These are phyloP conservation scores for Dendrocalamus latiflorus DNA, from an alignment of 202 grass and related monocot species.

Conservation along the genomic window DNA sequence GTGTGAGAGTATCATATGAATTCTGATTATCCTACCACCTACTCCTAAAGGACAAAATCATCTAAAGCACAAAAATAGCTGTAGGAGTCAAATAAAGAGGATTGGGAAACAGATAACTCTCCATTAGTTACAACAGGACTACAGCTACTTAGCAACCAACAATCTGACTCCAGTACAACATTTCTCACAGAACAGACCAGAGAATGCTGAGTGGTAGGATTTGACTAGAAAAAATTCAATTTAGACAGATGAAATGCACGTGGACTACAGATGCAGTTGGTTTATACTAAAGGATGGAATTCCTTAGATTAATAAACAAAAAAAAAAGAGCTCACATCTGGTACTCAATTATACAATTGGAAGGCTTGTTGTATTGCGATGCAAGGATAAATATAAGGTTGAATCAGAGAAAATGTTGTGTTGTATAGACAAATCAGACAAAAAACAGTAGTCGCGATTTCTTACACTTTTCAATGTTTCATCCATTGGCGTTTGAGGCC, in stretches of 20 bases:
- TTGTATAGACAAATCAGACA: not conserved
- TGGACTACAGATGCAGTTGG: not conserved
- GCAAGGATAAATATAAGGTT: not conserved
- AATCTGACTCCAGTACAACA: not conserved
- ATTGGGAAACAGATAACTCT: not conserved
- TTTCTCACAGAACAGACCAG: not conserved
- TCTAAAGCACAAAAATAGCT: not conserved
- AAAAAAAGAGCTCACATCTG: not conserved
- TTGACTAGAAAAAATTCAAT: not conserved
- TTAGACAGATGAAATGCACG: not conserved
- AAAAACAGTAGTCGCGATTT: not conserved
- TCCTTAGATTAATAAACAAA: not conserved
- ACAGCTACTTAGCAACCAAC: not conserved
- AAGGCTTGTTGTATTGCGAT: not conserved
- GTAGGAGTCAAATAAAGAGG: not conserved
- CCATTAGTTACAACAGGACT: not conserved
- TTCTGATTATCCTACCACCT: not conserved
- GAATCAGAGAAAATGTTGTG: not conserved
- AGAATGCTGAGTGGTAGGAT: not conserved
- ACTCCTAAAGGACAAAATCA: too few species aligned
- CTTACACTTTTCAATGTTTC: slow-evolving; percentile 34
- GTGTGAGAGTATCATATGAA: not conserved
- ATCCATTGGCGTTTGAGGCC: slow-evolving; percentile 4
- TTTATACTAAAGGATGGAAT: not conserved
- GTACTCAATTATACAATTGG: not conserved